phyloP scores from a whole-genome alignment of 768 basidiomycete genomes.

The Podaxis sp. region DNA sequence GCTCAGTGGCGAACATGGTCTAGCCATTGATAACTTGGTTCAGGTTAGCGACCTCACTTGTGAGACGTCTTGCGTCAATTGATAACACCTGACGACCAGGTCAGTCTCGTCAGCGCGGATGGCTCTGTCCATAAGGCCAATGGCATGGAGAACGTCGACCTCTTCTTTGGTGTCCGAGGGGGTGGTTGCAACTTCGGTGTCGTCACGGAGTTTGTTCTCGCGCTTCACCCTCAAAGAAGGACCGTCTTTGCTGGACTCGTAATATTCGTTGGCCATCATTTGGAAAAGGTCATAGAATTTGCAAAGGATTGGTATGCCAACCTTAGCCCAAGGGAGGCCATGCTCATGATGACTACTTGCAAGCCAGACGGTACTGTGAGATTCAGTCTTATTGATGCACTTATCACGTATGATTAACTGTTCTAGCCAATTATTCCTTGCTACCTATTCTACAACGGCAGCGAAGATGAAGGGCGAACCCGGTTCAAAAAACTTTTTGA shows the following conservation, averaged over 20 bases:
- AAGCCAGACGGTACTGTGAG: slow-evolving; percentile 39
- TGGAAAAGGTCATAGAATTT: slow-evolving; percentile 29
- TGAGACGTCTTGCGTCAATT: neutral
- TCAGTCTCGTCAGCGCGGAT: slow-evolving; percentile 43
- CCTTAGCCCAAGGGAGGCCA: slow-evolving; percentile 36
- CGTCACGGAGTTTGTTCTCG: slow-evolving; percentile 51
- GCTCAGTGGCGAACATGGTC: slow-evolving; percentile 42
- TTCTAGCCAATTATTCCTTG: slow-evolving; percentile 36
- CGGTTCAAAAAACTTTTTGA: slow-evolving; percentile 44
- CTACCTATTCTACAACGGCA: slow-evolving; percentile 47
- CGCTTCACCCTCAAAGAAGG: slow-evolving; percentile 46
- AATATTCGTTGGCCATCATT: slow-evolving; percentile 29
- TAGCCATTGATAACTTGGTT: slow-evolving; percentile 47
- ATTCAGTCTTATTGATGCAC: neutral
- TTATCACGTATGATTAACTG: neutral
- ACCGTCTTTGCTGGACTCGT: slow-evolving; percentile 46
- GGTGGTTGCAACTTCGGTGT: slow-evolving; percentile 59
- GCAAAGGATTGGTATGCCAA: slow-evolving; percentile 38
- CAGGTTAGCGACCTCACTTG: slow-evolving; percentile 22
- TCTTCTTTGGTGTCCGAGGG: slow-evolving; percentile 54
- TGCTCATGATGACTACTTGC: slow-evolving; percentile 30
- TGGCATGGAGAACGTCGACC: slow-evolving; percentile 37
- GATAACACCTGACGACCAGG: slow-evolving; percentile 24
- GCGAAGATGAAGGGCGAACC: slow-evolving; percentile 44
- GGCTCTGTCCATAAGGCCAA: slow-evolving; percentile 38